Conservation (phyloP, 306 rosid genomes). For the Begonia fuchsioides region DNA sequence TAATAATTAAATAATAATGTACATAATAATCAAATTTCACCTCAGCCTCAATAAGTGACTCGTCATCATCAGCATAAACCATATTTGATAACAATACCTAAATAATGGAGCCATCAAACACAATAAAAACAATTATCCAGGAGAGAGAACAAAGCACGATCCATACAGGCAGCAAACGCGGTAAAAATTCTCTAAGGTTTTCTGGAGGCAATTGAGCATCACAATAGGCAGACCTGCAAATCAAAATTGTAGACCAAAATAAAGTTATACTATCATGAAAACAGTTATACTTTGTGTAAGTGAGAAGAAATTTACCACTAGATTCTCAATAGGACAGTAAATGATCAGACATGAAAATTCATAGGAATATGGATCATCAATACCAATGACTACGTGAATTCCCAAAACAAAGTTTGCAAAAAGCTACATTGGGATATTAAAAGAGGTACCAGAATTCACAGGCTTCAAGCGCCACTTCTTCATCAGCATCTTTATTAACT, state of each 20-base stretch:
- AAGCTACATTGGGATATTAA: not conserved
- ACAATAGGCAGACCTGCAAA: conserved; percentile 91
- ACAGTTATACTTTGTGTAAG: no score
- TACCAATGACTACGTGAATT: not conserved
- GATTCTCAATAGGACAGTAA: not conserved
- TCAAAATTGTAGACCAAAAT: conserved; percentile 3
- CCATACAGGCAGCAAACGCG: conserved; percentile 83
- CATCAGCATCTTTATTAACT: conserved; percentile 90
- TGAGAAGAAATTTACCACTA: not conserved
- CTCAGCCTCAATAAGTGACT: conserved; percentile 88
- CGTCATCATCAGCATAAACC: conserved; percentile 98
- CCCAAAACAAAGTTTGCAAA: not conserved
- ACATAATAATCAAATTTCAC: conserved; percentile 25
- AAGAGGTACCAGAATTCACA: conserved; percentile 94
- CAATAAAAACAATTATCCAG: conserved; percentile 9
- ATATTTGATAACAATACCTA: conserved; percentile 84
- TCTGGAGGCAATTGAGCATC: conserved; percentile 94
- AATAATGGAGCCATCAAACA: conserved; percentile 9
- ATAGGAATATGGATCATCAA: not conserved
- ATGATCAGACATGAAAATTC: not conserved
- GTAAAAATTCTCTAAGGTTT: conserved; percentile 78
- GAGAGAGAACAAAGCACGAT: conserved; percentile 6
- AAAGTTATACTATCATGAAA: not conserved
- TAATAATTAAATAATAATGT: no score
- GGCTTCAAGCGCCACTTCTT: conserved; percentile 95